Conservation (phyloP, 805 yeast species). For the Myxozyma neotropica region DNA sequence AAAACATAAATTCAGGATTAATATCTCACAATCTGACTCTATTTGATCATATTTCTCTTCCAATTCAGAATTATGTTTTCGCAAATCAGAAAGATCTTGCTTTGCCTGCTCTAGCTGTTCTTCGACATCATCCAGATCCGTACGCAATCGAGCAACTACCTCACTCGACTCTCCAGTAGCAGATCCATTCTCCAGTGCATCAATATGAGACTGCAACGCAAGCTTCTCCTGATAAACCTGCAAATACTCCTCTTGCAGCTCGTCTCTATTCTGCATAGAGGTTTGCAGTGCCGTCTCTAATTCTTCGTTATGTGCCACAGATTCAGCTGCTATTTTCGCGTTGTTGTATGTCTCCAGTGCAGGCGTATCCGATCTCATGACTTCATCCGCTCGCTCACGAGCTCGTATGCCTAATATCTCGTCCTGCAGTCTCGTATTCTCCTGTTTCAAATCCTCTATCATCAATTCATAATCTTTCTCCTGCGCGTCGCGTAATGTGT, state of each 20-base stretch:
- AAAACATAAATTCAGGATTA: too few relatives aligned
- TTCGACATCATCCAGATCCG: background rate
- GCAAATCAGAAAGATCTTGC: slow-evolving; percentile 1
- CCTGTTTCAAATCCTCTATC: slow-evolving; percentile 6
- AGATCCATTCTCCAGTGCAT: slow-evolving; percentile 13
- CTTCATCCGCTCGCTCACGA: slow-evolving; percentile 1
- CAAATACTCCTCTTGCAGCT: slow-evolving; percentile 21
- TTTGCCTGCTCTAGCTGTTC: background rate
- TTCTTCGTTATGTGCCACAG: background rate
- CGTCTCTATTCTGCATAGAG: slow-evolving; percentile 8
- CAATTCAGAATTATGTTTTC: background rate
- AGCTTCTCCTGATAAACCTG: slow-evolving; percentile 23
- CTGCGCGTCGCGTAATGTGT: slow-evolving; percentile 11
- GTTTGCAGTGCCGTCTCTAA: slow-evolving; percentile 14
- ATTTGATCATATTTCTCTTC: slow-evolving; percentile 1
- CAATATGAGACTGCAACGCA: slow-evolving; percentile 17
- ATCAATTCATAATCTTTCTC: slow-evolving; percentile 9
- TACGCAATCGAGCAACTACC: background rate
- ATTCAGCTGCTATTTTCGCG: background rate
- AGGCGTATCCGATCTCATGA: background rate
- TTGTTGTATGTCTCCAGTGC: background rate
- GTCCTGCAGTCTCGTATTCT: background rate
- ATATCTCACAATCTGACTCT: slow-evolving; percentile 13
- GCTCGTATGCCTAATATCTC: background rate
- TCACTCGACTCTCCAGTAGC: background rate